Base-by-base conservation (phyloP, 768 basidiomycete species). In the Termitomyces sp. region DNA sequence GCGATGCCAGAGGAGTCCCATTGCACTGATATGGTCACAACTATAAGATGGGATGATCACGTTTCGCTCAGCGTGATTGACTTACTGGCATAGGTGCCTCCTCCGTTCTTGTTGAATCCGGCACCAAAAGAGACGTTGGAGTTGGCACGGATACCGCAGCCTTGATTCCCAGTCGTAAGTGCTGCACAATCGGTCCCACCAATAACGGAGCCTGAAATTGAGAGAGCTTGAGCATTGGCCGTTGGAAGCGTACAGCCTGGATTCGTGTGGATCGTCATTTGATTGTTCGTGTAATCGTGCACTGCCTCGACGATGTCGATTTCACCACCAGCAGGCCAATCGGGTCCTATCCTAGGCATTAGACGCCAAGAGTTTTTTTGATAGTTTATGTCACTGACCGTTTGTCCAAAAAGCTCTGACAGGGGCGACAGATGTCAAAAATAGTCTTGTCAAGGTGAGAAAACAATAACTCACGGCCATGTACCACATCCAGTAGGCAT, bases 401-500 rank as follows among this genome's bases (percentile, higher is more conserved):
- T 79, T 77, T 34, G 77, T 72, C 78, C 79, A 80, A 56, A 77
- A 79, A 7, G 79, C 79, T 49, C 79, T 80, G 52, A 48, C 46
- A 54, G 41, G 50, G 38, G 12, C 34, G 32, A 31, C 45, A 42
- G 6, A 45, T 35, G 34, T 53, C 47, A 42, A 34, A 10, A 52
- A 47, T 44, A 41, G 11, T 27, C 12, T 31, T 19, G 38, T 41
- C 25, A 43, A 47, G 50, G n/a, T 16, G 10, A 19, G 25, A 44
- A 17, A 42, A 27, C 32, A 27, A 44, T 43, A 7, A 78, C 78
- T 69, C 55, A 81, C 72, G 90, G 91, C 92, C 92, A 94, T 25
- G 86, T 86, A 37, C 86, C 93, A 70, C 93, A 95, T 14, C 93
- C 94, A 0, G 86, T 85, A 8, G 93, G 93, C 87, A 95, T 92